Conservation (phyloP, 2,329 filamentous ascomycete species). For the Lizonia empirigonia region DNA sequence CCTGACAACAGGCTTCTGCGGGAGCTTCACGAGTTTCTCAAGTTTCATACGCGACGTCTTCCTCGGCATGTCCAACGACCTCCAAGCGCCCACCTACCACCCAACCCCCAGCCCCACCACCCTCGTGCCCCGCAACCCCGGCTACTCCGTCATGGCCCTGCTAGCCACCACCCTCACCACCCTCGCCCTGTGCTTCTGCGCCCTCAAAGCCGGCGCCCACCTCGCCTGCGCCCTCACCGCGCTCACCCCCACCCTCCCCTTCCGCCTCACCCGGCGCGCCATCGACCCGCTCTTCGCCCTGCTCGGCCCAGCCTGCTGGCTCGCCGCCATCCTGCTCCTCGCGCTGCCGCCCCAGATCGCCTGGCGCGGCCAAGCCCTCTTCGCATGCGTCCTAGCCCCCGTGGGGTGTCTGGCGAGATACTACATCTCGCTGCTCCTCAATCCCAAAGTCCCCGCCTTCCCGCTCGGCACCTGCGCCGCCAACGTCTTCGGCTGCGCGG, state of each 20-base stretch:
- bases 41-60: constrained; percentile 82
- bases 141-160: constrained; percentile 83
- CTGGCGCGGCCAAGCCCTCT: constrained; percentile 78
- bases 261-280: constrained; percentile 60
- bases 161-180: constrained; percentile 76
- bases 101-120: constrained; percentile 30
- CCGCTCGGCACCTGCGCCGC: constrained; percentile 85
- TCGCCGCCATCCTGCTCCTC: constrained; percentile 74
- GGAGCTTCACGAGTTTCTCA: constrained; percentile 89
- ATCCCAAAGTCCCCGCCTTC: constrained; percentile 68
- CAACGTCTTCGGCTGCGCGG: constrained; percentile 76
- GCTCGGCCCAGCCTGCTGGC: constrained; percentile 76
- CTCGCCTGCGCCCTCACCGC: constrained; percentile 68
- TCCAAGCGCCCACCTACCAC: constrained; percentile 60
- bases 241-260: constrained; percentile 65
- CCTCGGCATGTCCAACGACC: constrained; percentile 76
- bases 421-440: constrained; percentile 73
- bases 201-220: constrained; percentile 74
- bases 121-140: constrained; percentile 64
- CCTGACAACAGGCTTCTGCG: constrained; percentile 84
- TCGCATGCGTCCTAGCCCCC: constrained; percentile 82
- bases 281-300: constrained; percentile 69
- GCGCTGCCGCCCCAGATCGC: constrained; percentile 70
- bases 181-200: constrained; percentile 70
- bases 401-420: constrained; percentile 77